Evolutionary conservation across 108 stramenopile species (phyloP), one percentile per base, ranked within the genome.

Genomic region (Discostella stelligeroides): DNA sequence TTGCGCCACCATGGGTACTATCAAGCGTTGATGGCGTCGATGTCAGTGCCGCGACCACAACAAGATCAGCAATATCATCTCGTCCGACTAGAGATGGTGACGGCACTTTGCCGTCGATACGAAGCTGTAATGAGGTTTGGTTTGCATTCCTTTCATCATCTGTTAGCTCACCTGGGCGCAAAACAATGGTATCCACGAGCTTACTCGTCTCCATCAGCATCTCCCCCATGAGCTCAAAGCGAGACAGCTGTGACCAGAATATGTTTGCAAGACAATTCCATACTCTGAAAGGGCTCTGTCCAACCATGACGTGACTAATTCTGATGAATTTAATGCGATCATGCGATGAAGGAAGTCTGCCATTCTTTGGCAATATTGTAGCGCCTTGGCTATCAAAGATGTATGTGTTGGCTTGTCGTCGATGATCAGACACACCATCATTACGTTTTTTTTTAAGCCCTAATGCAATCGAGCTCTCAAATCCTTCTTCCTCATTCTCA

Each of bases 11-110:
- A n/a, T n/a, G 4, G 73, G 13, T 63, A 40, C 14, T 47, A 42
- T 63, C 20, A 34, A 20, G 20, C 37, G 43, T 25, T 37, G 39
- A 28, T 12, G 42, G 15, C 23, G 70, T 65, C 41, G 54, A 56
- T 0, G 75, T 76, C 18, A 85, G 59, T 34, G 88, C 81, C 6
- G 88, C 46, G 14, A 87, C 75, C 14, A 84, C 81, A 0, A 85
- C 91, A n/a, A 92, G 53, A 8, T 85, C 63, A 11, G 91, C 88
- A 30, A 92, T 86, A 63, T 92, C 91, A n/a, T 87, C 88, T 23
- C 83, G 70, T 45, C 91, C 84, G 2, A 92, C 73, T 40, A 76
- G 20, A 15, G 66, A 68, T 9, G 91, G 91, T 29, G 39, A 66
- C 7, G 80, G 82, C 8, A 92, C 68, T 18, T 21, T 66, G 18